phyloP scores from a whole-genome alignment of 2,329 filamentous ascomycete species.

The Magnaporthiopsis rhizophila region DNA sequence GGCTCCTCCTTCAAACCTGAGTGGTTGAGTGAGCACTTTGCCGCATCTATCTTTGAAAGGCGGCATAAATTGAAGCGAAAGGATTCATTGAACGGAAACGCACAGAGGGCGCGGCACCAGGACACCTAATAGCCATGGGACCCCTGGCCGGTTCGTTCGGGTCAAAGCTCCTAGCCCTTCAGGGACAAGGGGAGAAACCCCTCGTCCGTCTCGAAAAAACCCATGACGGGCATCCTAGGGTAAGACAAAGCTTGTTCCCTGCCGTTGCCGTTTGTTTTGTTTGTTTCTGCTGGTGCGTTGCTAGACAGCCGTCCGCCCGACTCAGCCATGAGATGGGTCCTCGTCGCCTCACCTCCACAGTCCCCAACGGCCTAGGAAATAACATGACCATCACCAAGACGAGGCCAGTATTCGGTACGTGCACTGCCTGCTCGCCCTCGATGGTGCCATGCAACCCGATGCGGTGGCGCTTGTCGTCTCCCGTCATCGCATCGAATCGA shows the following conservation, averaged over 20 bases:
- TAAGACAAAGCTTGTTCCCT: background rate
- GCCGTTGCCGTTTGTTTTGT: background rate
- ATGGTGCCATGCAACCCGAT: background rate
- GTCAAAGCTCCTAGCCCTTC: conserved; percentile 1
- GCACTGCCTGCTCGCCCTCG: background rate
- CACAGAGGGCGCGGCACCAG: background rate
- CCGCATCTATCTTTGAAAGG: background rate
- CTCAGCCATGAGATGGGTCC: background rate
- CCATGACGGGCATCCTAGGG: background rate
- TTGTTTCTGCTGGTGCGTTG: background rate
- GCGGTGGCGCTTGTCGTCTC: background rate
- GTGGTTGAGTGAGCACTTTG: background rate
- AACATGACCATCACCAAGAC: background rate
- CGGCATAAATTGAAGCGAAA: background rate
- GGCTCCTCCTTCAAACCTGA: too few relatives aligned
- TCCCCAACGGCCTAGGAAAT: background rate
- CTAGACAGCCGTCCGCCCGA: background rate
- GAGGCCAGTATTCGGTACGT: background rate
- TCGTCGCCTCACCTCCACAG: background rate
- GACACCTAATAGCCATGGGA: background rate
- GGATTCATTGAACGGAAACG: background rate
- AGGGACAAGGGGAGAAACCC: background rate
- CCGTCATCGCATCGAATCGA: background rate
- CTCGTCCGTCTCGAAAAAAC: background rate
- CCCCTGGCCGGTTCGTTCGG: background rate